These are phyloP conservation scores for Penicillium sp. DNA, from an alignment of 2,329 filamentous ascomycete species.

Conservation along the genomic window DNA sequence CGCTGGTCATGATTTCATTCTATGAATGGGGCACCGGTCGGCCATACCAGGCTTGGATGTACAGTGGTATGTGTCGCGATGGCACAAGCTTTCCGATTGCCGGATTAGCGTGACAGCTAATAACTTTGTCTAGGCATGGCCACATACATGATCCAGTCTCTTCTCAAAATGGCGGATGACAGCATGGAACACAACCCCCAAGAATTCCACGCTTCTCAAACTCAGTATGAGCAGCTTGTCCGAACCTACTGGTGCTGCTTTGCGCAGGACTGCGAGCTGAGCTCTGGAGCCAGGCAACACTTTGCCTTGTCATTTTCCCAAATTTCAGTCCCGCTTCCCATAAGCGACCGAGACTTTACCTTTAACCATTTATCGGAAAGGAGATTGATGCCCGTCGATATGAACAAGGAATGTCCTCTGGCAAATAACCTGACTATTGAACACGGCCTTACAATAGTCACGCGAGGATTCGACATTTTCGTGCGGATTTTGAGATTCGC, in stretches of 20 bases:
- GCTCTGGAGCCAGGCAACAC: conserved; percentile 37
- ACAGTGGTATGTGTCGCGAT: conserved; percentile 30
- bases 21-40: conserved; percentile 39
- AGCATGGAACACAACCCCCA: conserved; percentile 38
- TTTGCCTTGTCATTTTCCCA: conserved; percentile 39
- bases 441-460: conserved; percentile 35
- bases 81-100: background rate
- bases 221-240: conserved; percentile 38
- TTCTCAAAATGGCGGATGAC: conserved; percentile 37
- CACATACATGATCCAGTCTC: conserved; percentile 40
- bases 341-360: conserved; percentile 37
- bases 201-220: conserved; percentile 33
- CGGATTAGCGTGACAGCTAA: background rate
- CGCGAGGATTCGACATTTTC: conserved; percentile 39
- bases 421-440: conserved; percentile 31
- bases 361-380: conserved; percentile 27
- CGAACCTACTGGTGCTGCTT: conserved; percentile 41
- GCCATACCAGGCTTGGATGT: conserved; percentile 41
- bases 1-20: conserved; percentile 36
- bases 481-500: conserved; percentile 38
- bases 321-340: conserved; percentile 37
- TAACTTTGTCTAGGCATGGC: conserved; percentile 33
- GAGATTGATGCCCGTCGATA: conserved; percentile 31
- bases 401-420: conserved; percentile 22
- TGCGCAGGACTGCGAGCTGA: conserved; percentile 39